Evolutionary conservation across 768 basidiomycete genomes (phyloP).

Genomic region (Mycena pura): DNA sequence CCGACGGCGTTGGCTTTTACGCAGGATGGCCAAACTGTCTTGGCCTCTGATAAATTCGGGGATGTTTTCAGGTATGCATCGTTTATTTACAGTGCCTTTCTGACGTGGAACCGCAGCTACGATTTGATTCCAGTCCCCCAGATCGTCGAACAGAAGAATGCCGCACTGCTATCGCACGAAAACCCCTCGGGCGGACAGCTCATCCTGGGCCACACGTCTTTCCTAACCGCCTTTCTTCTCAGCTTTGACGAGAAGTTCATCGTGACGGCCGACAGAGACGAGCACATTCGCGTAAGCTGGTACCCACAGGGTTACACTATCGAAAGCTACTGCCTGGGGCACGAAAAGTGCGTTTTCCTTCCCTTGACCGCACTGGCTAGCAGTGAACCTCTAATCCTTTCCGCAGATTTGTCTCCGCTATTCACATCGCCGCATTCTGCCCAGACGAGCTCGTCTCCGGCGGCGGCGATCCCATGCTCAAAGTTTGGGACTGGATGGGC

Average conservation of each 20-base stretch:
- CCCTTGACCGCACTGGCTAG: background rate
- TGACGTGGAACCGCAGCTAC: slow-evolving; percentile 53
- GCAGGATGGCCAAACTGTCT: slow-evolving; percentile 63
- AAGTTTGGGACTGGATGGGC: slow-evolving; percentile 81
- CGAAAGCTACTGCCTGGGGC: slow-evolving; percentile 87
- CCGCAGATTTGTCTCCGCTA: slow-evolving; percentile 79
- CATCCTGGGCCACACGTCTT: slow-evolving; percentile 87
- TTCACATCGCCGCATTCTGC: slow-evolving; percentile 66
- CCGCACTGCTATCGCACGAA: slow-evolving; percentile 63
- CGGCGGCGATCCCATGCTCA: slow-evolving; percentile 82
- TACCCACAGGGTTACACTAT: slow-evolving; percentile 87
- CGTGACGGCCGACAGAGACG: slow-evolving; percentile 92
- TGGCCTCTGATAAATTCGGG: slow-evolving; percentile 94
- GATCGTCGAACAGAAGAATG: slow-evolving; percentile 41
- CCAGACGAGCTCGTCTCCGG: slow-evolving; percentile 74
- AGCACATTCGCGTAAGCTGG: slow-evolving; percentile 92
- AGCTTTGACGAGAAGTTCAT: slow-evolving; percentile 73
- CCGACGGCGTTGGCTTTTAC: slow-evolving; percentile 76
- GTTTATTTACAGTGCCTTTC: background rate
- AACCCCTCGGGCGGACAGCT: slow-evolving; percentile 74
- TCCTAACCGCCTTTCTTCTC: slow-evolving; percentile 77
- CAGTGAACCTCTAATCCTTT: background rate
- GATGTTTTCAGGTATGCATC: slow-evolving; percentile 80
- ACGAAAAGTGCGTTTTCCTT: slow-evolving; percentile 65
- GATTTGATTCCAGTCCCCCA: slow-evolving; percentile 53